Conservation (phyloP, 1,139 yeast genomes). For the Geotrichum aggregatum region DNA sequence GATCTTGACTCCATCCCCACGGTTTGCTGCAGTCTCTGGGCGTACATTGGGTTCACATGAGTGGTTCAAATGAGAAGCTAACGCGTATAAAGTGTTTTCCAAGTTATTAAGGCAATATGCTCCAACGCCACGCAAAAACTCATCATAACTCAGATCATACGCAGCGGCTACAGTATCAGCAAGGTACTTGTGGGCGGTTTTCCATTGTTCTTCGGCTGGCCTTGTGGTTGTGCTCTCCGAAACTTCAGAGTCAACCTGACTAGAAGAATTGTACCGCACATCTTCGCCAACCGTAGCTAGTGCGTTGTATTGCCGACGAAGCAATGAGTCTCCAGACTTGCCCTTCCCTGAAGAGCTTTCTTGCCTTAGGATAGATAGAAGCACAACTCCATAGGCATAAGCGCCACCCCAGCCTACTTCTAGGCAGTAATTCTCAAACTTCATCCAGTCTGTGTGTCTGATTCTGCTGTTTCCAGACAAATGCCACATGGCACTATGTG, state of each 20-base stretch:
- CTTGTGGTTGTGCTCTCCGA: too few relatives aligned
- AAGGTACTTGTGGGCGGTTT: conserved; percentile 52
- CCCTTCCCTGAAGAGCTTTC: conserved; percentile 36
- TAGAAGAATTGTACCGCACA: conserved; percentile 50
- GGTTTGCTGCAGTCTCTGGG: conserved; percentile 42
- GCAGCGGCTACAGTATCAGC: conserved; percentile 47
- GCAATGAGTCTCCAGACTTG: conserved; percentile 19
- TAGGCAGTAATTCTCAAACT: conserved; percentile 58
- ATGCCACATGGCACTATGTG: conserved; percentile 64
- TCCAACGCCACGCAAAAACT: conserved; percentile 61
- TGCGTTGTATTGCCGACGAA: conserved; percentile 49
- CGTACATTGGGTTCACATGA: conserved; percentile 68
- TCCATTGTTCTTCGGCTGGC: conserved; percentile 60
- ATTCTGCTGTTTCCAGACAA: conserved; percentile 33
- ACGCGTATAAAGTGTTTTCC: conserved; percentile 52
- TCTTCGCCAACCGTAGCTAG: conserved; percentile 72
- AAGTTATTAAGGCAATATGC: conserved; percentile 70
- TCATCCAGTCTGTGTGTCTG: conserved; percentile 49
- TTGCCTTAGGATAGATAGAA: conserved; percentile 67
- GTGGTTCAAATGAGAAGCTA: conserved; percentile 72
- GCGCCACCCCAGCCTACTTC: conserved; percentile 68
- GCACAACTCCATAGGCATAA: conserved; percentile 58
- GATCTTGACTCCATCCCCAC: conserved; percentile 34
- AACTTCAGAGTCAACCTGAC: conserved; percentile 57
- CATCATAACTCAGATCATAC: conserved; percentile 47